Evolutionary conservation across 768 basidiomycete species (phyloP).

Genomic region (Punctularia strigosozonata): DNA sequence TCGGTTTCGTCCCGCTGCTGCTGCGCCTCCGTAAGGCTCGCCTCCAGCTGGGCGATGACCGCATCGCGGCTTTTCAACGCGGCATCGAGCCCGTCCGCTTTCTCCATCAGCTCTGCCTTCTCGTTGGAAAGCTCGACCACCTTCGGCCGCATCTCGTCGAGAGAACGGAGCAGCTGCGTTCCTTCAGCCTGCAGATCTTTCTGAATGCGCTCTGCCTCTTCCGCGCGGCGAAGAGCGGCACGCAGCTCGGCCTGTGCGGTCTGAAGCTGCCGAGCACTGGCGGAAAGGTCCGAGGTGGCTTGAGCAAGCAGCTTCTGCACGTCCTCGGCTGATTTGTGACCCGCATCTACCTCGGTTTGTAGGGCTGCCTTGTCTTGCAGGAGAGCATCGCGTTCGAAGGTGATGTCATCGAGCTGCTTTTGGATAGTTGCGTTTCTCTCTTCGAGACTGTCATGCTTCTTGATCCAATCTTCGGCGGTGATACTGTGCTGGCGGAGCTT

Average conservation of each 20-base stretch:
- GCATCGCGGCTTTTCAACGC: constrained; percentile 42
- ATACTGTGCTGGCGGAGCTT: constrained; percentile 30
- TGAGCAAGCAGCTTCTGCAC: constrained; percentile 50
- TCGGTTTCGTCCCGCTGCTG: constrained; percentile 36
- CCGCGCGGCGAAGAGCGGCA: constrained; percentile 51
- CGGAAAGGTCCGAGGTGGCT: constrained; percentile 39
- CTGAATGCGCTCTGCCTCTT: constrained; percentile 63
- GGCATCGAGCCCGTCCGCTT: constrained; percentile 42
- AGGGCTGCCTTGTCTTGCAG: constrained; percentile 37
- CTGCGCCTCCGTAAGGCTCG: constrained; percentile 40
- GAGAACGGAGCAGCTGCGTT: constrained; percentile 61
- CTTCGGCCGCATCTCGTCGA: constrained; percentile 81
- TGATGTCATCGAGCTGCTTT: constrained; percentile 29
- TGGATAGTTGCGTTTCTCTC: constrained; percentile 26
- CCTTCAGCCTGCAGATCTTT: constrained; percentile 70
- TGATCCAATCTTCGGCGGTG: constrained; percentile 34
- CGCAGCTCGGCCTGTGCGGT: constrained; percentile 55
- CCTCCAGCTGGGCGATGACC: constrained; percentile 51
- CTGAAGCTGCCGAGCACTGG: constrained; percentile 45
- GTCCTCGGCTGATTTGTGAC: constrained; percentile 34
- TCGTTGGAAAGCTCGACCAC: constrained; percentile 68
- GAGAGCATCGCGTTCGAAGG: constrained; percentile 36
- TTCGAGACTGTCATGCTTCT: constrained; percentile 35
- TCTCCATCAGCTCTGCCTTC: constrained; percentile 59
- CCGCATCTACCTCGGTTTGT: constrained; percentile 32